A percentile compares a stretch with the other conserved stretches of the same genome.
Conservation (phyloP, 164 flowering plant genomes). For the Dillenia suffruticosa region DNA sequence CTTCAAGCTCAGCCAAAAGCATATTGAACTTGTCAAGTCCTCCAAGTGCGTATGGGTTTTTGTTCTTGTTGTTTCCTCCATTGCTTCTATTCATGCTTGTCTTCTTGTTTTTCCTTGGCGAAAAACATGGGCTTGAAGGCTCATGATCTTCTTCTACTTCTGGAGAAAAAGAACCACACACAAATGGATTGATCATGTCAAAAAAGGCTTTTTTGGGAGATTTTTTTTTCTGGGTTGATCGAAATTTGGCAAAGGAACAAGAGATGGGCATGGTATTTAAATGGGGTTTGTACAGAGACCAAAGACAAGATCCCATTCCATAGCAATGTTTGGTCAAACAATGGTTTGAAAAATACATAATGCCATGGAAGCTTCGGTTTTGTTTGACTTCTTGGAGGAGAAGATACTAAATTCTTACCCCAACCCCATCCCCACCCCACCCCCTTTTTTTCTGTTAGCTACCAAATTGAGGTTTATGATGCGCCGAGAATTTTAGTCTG, state of each 20-base stretch:
- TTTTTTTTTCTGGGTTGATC: not conserved
- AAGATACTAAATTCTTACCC: constrained; percentile 7
- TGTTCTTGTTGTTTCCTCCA: constrained; percentile 14
- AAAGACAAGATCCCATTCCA: constrained; percentile 9
- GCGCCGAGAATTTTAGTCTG: too few species aligned
- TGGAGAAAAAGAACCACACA: constrained; percentile 25
- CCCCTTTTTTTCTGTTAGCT: too few species aligned
- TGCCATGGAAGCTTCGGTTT: constrained; percentile 11
- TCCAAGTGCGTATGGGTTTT: constrained; percentile 49
- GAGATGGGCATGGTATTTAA: not conserved
- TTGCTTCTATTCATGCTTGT: not conserved
- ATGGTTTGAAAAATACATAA: not conserved
- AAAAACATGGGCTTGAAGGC: constrained; percentile 8
- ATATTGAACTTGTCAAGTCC: constrained; percentile 50
- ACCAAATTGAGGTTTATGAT: too few species aligned
- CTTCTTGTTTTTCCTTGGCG: constrained; percentile 22
- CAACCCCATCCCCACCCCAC: not conserved
- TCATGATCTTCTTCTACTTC: constrained; percentile 21
- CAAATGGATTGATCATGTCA: constrained; percentile 22
- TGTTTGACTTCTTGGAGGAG: not conserved
- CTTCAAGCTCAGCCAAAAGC: constrained; percentile 52
- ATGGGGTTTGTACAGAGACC: too few species aligned
- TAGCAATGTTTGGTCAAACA: constrained; percentile 4
- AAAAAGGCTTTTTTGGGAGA: not conserved
- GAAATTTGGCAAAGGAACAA: not conserved